Evolutionary conservation across 1,284 basidiomycete genomes (phyloP), one percentile per base, ranked within the genome.

Genomic region (Phylloporus sp.): DNA sequence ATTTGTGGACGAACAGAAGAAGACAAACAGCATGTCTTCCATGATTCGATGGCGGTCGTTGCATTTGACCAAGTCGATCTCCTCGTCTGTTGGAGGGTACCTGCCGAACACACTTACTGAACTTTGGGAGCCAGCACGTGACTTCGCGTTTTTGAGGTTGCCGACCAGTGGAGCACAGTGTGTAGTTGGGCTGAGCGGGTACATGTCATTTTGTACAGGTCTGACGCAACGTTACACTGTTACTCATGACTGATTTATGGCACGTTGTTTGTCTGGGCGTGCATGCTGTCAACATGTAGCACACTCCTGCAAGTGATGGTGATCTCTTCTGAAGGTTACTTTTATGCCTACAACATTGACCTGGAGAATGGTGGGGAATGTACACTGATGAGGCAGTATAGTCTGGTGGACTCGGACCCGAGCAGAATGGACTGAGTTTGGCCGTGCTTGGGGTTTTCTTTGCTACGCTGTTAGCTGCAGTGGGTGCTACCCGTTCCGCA

Each of bases 231-330:
- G n/a, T 26, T n/a, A 3, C 39, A 22, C 11, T 6, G 44, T 28
- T 22, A 18, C 58, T 60, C 22, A 60, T 24, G 29, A 39, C 53
- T 51, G 32, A 42, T 39, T 22, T 13, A 18, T 37, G 40, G 18
- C 40, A 22, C n/a, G n/a, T n/a, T 42, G 40, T 22, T 18, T 18
- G 40, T 42, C 28, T 29, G 11, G 26, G 24, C n/a, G 13, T 26
- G 53, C 8, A 40, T 53, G 53, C 31, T 58, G 22, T 56, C 52
- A 32, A 15, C 47, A 29, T 34, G 17, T 62, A 95, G 94, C 20
- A 96, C 94, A 15, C 92, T 94, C 77, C 97, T 97, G 0, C 95
- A 98, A 68, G 93, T 98, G 8, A 98, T 98, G 94, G 96, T 98
- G 17, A 89, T 98, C 58, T 96, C 95, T 0, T 94, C 94, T 0